phyloP scores from a whole-genome alignment of 176 grass and related monocot genomes.

The Eleusine coracana region DNA sequence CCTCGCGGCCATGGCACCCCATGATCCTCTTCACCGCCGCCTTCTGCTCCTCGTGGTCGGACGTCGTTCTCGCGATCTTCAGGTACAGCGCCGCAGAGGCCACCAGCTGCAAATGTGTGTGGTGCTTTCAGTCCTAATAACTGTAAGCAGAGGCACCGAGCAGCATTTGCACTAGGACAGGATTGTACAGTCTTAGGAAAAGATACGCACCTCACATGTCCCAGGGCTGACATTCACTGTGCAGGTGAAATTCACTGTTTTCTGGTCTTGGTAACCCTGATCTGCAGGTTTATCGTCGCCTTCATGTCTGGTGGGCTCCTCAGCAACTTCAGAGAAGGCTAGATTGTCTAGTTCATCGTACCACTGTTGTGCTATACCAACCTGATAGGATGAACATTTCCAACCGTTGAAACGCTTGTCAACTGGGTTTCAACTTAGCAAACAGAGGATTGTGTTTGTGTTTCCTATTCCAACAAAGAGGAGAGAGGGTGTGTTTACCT shows the following conservation, averaged over 20 bases:
- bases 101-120: conserved; percentile 53
- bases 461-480: background rate
- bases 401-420: background rate
- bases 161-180: background rate
- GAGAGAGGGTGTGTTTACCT: conserved; percentile 43
- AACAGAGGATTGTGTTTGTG: background rate
- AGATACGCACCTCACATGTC: conserved; percentile 67
- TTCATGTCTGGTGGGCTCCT: conserved; percentile 44
- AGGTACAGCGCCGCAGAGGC: conserved; percentile 70
- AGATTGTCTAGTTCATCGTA: conserved; percentile 96
- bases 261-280: conserved; percentile 52
- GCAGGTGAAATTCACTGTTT: conserved; percentile 61
- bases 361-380: conserved; percentile 88
- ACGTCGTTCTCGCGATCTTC: conserved; percentile 39
- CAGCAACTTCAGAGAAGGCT: conserved; percentile 59
- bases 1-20: conserved; percentile 28
- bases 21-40: conserved; percentile 47
- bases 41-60: conserved; percentile 31
- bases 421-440: background rate
- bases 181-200: background rate
- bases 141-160: background rate
- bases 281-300: conserved; percentile 32
- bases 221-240: conserved; percentile 77
- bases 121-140: background rate
- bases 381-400: conserved; percentile 39